Evolutionary conservation across 495 filamentous ascomycete species (phyloP), one percentile per base, ranked within the genome.

Genomic region (Oidiodendron maius): DNA sequence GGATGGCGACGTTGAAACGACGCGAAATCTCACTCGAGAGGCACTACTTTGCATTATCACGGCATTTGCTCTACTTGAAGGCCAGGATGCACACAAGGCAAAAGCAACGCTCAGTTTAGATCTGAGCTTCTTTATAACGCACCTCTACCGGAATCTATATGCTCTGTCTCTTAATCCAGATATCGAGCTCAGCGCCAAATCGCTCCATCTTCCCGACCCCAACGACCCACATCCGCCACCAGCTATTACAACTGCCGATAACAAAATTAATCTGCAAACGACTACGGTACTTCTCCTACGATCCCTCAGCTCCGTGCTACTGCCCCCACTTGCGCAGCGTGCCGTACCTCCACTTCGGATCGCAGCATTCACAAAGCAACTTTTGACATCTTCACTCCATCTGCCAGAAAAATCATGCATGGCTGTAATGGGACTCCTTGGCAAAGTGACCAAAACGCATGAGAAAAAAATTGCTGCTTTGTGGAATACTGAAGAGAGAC

Each of bases 1-100:
- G 32, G 66, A 69, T 4, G 60, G 62, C 4, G 62, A 74, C 36
- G 65, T 68, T 6, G 60, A 67, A 18, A 61, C 60, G 1, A 55
- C 63, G 35, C 76, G 86, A 13, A 87, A 96, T 68, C 63, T 81
- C 15, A 86, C 82, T 28, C 82, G 93, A 46, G 87, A 95, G 65
- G 74, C 87, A 17, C 81, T 98, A n/a, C 85, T 98, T 50, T 96
- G 89, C 71, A 91, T 89, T 41, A 86, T 89, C 61, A 98, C 93
- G 3, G 94, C 94, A 13, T 96, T 97, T 62, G 87, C 91, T 9
- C 79, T 98, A 1, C 77, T 98, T 40, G 81, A 88, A 54, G 91
- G 93, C 40, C 93, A 98, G 69, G 87, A 93, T 55, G 82, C 86
- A 2, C 83, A 86, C 49, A 75, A 78, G 57, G 75, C 72, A 13